Evolutionary conservation across 2,329 filamentous ascomycete species (phyloP), one percentile per base, ranked within the genome.

Genomic region (Fusarium oligoseptatum): DNA sequence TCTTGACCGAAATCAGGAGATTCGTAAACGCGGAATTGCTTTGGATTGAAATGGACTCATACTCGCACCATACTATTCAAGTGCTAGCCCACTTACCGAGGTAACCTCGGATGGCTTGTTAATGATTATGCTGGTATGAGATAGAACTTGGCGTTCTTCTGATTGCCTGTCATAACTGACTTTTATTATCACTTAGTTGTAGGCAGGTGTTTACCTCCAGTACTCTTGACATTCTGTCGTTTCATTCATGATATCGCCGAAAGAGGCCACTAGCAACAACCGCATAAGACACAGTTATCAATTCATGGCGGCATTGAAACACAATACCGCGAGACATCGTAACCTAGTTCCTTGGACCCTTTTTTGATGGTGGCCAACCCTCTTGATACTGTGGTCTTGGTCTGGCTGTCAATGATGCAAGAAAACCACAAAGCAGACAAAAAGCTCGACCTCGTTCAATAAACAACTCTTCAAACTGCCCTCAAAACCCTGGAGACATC

Each of bases 1-100:
- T 27, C 14, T 58, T 20, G 2, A 12, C 71, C 64, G 71, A 72
- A 60, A 69, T 74, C 56, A 74, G 68, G 32, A 74, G 43, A 36
- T 74, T 64, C 45, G 39, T 60, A 17, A 32, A 36, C 17, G 36
- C 48, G 45, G 64, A 48, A 22, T 50, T 34, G 20, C 17, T 20
- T 57, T 32, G 36, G n/a, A 36, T 10, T 43, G 32, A 37, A 41
- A 24, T 43, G 15, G 60, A 37, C 24, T 17, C 36, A 15, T 29
- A 29, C 36, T 39, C 11, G 50, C 50, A 37, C 55, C 32, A 63
- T 12, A 14, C 32, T 29, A 17, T 22, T 43, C 22, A 48, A 39
- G 56, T 20, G 36, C 66, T 36, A n/a, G 70, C n/a, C 58, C 50
- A 55, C 50, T 20, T 24, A 2, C 14, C 41, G 67, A 41, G 67